Evolutionary conservation across 352 stramenopile species (phyloP).

Genomic region (Phytophthora multivora): DNA sequence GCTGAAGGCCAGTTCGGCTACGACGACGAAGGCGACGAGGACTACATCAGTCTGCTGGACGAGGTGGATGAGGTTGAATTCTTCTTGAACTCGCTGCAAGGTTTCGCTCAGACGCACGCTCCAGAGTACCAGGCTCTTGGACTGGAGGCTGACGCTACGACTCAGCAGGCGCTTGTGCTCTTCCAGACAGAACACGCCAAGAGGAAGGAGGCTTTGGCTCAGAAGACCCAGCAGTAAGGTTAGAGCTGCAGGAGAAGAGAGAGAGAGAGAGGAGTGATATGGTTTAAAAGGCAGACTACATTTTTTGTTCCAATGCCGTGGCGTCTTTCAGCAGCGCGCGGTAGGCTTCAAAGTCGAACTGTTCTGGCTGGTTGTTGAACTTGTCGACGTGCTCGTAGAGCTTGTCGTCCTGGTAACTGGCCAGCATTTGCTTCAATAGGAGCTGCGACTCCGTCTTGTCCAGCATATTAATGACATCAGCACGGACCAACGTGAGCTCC

Average conservation of each 20-base stretch:
- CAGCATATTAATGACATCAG: conserved; percentile 87
- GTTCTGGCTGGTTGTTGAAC: conserved; percentile 85
- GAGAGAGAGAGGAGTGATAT: conserved; percentile 23
- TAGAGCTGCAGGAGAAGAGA: conserved; percentile 18
- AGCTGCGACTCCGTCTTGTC: conserved; percentile 81
- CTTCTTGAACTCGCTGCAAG: conserved; percentile 90
- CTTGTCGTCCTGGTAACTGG: conserved; percentile 72
- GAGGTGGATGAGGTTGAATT: conserved; percentile 93
- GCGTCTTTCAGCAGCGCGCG: conserved; percentile 48
- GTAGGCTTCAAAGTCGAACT: conserved; percentile 89
- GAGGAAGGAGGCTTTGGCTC: conserved; percentile 44
- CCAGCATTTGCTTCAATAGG: conserved; percentile 65
- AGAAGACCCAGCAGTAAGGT: conserved; percentile 31
- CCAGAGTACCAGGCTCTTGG: conserved; percentile 65
- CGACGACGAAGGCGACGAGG: conserved; percentile 92
- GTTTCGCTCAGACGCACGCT: conserved; percentile 58
- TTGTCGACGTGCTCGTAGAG: conserved; percentile 78
- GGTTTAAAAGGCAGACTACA: conserved; percentile 35
- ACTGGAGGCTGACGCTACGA: conserved; percentile 61
- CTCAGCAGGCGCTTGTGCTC: conserved; percentile 61
- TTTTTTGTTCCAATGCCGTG: conserved; percentile 25
- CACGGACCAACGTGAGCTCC: conserved; percentile 71
- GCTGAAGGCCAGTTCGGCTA: conserved; percentile 73
- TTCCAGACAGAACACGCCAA: conserved; percentile 62
- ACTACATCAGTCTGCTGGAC: conserved; percentile 93